Percentiles rank a stretch among this genome's conserved stretches.
phyloP scores from a whole-genome alignment of 352 stramenopile species.

The Phytophthora constricta region DNA sequence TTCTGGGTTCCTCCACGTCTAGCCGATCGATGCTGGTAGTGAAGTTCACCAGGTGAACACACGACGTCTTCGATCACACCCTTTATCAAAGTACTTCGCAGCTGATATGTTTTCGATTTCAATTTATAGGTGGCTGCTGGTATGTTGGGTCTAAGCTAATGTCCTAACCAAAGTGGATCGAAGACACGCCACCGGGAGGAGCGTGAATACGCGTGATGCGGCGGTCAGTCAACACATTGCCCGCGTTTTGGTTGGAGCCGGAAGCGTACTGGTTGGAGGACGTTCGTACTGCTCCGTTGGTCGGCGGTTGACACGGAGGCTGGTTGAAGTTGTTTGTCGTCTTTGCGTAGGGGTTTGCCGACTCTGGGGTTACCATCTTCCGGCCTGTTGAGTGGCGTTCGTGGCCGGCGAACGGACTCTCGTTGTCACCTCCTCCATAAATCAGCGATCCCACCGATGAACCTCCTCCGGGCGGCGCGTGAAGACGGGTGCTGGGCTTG shows the following conservation, averaged over 20 bases:
- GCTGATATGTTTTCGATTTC: slow-evolving; percentile 20
- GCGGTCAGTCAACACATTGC: slow-evolving; percentile 91
- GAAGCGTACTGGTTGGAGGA: slow-evolving; percentile 90
- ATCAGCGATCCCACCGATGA: slow-evolving; percentile 82
- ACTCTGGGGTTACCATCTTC: slow-evolving; percentile 66
- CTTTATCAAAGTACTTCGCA: slow-evolving; percentile 10
- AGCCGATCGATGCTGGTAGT: no score
- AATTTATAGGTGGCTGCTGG: slow-evolving; percentile 15
- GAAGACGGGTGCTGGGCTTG: slow-evolving; percentile 80
- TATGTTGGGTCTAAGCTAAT: slow-evolving; percentile 6
- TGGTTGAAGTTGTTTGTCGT: slow-evolving; percentile 33
- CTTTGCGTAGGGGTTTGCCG: slow-evolving; percentile 57
- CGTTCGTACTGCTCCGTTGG: slow-evolving; percentile 5
- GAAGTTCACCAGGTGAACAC: slow-evolving; percentile 3
- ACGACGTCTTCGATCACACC: no score
- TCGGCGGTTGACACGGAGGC: slow-evolving; percentile 21
- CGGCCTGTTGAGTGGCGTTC: slow-evolving; percentile 44
- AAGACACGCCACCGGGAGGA: slow-evolving; percentile 82
- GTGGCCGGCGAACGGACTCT: slow-evolving; percentile 60
- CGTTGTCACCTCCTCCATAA: slow-evolving; percentile 60
- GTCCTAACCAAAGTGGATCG: slow-evolving; percentile 76
- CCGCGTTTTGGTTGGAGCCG: slow-evolving; percentile 87
- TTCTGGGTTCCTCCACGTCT: slow-evolving; percentile 11
- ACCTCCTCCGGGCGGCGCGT: slow-evolving; percentile 70
- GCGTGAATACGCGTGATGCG: slow-evolving; percentile 91